Conservation (phyloP, 345 rosid genomes). For the Psidium friedrichsthalianum region DNA sequence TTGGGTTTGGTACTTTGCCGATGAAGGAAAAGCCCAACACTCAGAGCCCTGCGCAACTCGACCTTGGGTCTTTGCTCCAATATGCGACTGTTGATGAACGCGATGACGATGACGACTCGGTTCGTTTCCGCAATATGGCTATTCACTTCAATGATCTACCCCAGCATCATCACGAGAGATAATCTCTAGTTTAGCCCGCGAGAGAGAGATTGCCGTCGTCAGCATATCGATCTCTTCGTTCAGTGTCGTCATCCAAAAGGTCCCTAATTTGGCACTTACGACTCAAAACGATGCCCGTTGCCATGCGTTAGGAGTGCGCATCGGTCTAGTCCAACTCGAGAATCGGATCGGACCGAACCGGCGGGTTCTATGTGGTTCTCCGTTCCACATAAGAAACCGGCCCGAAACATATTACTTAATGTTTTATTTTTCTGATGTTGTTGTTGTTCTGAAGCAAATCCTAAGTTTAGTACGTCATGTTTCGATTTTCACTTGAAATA, state of each 20-base stretch:
- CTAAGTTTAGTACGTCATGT: not conserved
- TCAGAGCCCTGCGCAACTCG: not conserved
- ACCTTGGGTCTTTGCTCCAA: not conserved
- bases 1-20: not conserved
- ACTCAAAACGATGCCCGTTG: not conserved
- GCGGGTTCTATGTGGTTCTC: accelerated
- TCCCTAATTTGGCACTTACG: too few relatives aligned
- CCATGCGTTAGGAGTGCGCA: too few relatives aligned
- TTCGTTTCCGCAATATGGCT: not conserved
- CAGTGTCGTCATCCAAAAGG: accelerated
- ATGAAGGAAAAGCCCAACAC: not conserved
- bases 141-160: not conserved
- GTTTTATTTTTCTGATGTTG: not conserved
- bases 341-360: accelerated
- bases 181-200: not conserved
- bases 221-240: not conserved
- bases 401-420: not conserved
- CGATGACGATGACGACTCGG: not conserved
- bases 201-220: not conserved
- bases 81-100: not conserved
- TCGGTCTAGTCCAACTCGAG: accelerated
- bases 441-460: not conserved
- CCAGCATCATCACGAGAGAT: not conserved
- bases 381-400: not conserved
- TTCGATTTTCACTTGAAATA: not conserved